Evolutionary conservation across 2,329 filamentous ascomycete genomes (phyloP), one percentile per base, ranked within the genome.

Genomic region (Capronia americana): DNA sequence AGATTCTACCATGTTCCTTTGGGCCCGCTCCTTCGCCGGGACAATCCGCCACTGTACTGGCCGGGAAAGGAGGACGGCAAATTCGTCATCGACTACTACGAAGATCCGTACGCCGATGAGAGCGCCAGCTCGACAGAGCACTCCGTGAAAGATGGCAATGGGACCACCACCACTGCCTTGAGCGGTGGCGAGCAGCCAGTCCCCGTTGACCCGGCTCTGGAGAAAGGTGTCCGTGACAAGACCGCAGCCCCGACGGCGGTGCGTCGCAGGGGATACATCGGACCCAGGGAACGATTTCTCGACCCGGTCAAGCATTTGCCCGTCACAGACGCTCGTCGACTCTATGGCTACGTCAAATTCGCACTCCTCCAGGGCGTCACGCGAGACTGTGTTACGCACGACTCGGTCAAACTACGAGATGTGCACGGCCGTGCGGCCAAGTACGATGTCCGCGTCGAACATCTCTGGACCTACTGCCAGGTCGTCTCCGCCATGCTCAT

Each of bases 371-470:
- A 67, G 14, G 62, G 62, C 11, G 55, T 64, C 11, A 57, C 55
- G 5, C 41, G 54, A 10, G 62, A 64, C 44, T 44, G 56, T 12
- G 38, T 64, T 23, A 38, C 26, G 7, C 55, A 55, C 63, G 30
- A 61, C 24, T 57, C 48, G 48, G 63, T 32, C 46, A 53, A n/a
- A 30, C 50, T 38, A 28, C 44, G 50, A 20, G 48, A 12, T 4
- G 24, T 63, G 44, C 65, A 92, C 76, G 80, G 80, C 38, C 76
- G 84, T 60, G 89, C 88, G 11, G 76, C 81, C 67, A 89, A 90
- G 76, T 91, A 90, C 74, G 79, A 86, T 69, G 90, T 90, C 75
- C 86, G 90, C 74, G 86, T 89, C 61, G 89, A 91, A 79, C 86
- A 90, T 77, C 77, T 78, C 26, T 84, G 81, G 69, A 81, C 83